Evolutionary conservation across 176 grass and related monocot genomes (phyloP).

Genomic region (Chloris gayana): DNA sequence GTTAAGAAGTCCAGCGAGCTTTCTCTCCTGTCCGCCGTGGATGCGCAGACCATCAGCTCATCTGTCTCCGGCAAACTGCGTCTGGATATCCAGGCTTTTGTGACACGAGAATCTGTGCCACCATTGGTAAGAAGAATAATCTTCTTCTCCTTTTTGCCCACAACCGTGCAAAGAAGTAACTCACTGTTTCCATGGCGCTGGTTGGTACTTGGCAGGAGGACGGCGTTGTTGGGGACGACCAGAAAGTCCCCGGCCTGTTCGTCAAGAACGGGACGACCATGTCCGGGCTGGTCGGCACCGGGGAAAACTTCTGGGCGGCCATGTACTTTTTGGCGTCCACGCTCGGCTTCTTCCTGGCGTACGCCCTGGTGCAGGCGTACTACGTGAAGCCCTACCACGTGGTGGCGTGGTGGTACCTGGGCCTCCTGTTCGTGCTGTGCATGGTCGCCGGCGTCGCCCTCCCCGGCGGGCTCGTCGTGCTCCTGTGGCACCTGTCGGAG

Average conservation of each 20-base stretch:
- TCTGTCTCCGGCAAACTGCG: constrained; percentile 59
- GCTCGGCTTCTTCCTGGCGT: constrained; percentile 67
- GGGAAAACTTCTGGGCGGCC: constrained; percentile 76
- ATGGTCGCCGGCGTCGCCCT: constrained; percentile 68
- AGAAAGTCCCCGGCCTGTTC: constrained; percentile 57
- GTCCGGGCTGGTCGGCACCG: constrained; percentile 89
- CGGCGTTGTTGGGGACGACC: constrained; percentile 47
- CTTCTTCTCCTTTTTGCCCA: background rate
- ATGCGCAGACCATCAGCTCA: constrained; percentile 63
- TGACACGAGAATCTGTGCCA: constrained; percentile 77
- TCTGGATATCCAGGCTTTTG: constrained; percentile 80
- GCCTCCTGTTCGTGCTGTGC: constrained; percentile 71
- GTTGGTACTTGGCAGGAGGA: constrained; percentile 66
- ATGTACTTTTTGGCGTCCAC: constrained; percentile 75
- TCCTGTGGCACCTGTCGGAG: constrained; percentile 74
- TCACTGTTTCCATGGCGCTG: constrained; percentile 27
- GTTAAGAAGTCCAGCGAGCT: constrained; percentile 89
- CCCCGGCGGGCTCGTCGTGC: constrained; percentile 68
- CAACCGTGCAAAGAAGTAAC: background rate
- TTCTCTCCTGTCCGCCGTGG: constrained; percentile 72
- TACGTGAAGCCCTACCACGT: constrained; percentile 67
- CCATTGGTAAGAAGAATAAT: constrained; percentile 57
- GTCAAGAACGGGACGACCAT: constrained; percentile 65
- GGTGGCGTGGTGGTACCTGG: constrained; percentile 82
- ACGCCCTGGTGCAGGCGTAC: constrained; percentile 66